Conservation (phyloP, 129 eudicot species). For the Flaveria trinervia region DNA sequence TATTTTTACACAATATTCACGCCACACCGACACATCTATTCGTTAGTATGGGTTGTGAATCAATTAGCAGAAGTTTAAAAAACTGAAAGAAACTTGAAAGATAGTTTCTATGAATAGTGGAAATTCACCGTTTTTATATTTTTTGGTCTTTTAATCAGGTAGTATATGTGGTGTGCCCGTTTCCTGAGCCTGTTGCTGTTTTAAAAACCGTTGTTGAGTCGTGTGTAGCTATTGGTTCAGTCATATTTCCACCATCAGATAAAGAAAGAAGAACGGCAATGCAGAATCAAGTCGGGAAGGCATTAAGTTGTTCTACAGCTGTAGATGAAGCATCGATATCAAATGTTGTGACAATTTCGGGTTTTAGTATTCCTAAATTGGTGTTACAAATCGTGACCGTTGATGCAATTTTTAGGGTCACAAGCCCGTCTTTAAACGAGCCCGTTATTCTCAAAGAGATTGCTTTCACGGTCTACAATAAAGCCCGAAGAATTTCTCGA, state of each 20-base stretch:
- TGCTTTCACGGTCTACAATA: slow-evolving; percentile 95
- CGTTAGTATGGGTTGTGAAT: background rate
- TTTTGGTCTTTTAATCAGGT: slow-evolving; percentile 55
- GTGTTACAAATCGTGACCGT: slow-evolving; percentile 85
- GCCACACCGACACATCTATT: background rate
- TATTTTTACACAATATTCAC: background rate
- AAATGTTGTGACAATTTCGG: slow-evolving; percentile 77
- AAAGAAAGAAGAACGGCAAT: slow-evolving; percentile 76
- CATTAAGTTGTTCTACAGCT: slow-evolving; percentile 78
- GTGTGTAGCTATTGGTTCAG: slow-evolving; percentile 80
- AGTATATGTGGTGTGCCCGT: slow-evolving; percentile 95
- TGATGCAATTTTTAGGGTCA: slow-evolving; percentile 93
- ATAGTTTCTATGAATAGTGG: background rate
- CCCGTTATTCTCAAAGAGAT: slow-evolving; percentile 79
- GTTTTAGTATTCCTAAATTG: slow-evolving; percentile 82
- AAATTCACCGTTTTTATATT: background rate
- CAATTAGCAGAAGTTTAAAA: background rate
- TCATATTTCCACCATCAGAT: slow-evolving; percentile 65
- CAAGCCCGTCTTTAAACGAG: slow-evolving; percentile 78
- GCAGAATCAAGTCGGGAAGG: slow-evolving; percentile 94
- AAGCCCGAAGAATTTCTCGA: slow-evolving; percentile 86
- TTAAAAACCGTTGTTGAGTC: slow-evolving; percentile 83
- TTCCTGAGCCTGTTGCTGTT: slow-evolving; percentile 89
- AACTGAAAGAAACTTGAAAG: background rate
- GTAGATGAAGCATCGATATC: slow-evolving; percentile 90